These are phyloP conservation scores for Cylindrotheca closterium DNA, from an alignment of 108 stramenopile genomes.

Conservation along the genomic window DNA sequence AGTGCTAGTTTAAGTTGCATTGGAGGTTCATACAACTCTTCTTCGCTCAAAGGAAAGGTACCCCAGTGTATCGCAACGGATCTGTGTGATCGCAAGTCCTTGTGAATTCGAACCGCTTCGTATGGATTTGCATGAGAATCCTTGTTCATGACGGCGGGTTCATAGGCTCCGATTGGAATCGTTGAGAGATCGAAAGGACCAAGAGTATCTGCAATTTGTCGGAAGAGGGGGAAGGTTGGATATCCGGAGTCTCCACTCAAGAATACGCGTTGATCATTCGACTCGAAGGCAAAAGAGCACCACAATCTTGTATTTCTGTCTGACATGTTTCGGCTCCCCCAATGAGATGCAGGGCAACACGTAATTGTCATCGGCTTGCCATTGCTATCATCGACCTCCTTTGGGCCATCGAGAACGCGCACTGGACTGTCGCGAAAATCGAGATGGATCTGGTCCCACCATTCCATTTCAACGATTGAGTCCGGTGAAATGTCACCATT, in stretches of 20 bases:
- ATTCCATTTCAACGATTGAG: slow-evolving; percentile 78
- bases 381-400: background rate
- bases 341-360: slow-evolving; percentile 90
- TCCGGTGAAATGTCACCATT: slow-evolving; percentile 49
- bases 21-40: slow-evolving; percentile 70
- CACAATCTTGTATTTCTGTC: slow-evolving; percentile 88
- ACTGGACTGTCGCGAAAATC: slow-evolving; percentile 3
- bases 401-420: background rate
- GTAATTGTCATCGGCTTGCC: slow-evolving; percentile 38
- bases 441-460: slow-evolving; percentile 80
- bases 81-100: slow-evolving; percentile 46
- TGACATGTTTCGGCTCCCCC: slow-evolving; percentile 83
- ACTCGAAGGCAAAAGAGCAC: slow-evolving; percentile 77
- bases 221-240: slow-evolving; percentile 75
- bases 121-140: slow-evolving; percentile 81
- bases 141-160: slow-evolving; percentile 86
- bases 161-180: slow-evolving; percentile 95
- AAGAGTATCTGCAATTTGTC: slow-evolving; percentile 77
- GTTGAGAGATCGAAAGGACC: slow-evolving; percentile 88
- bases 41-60: slow-evolving; percentile 83
- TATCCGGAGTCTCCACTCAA: slow-evolving; percentile 35
- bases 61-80: slow-evolving; percentile 93
- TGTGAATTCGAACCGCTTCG: slow-evolving; percentile 86
- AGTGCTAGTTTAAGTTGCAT: slow-evolving; percentile 27
- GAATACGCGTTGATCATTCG: slow-evolving; percentile 14